A percentile compares a stretch with the other conserved stretches of the same genome.
Evolutionary conservation across 345 rosid genomes (phyloP).

Genomic region (Corymbia maculata): DNA sequence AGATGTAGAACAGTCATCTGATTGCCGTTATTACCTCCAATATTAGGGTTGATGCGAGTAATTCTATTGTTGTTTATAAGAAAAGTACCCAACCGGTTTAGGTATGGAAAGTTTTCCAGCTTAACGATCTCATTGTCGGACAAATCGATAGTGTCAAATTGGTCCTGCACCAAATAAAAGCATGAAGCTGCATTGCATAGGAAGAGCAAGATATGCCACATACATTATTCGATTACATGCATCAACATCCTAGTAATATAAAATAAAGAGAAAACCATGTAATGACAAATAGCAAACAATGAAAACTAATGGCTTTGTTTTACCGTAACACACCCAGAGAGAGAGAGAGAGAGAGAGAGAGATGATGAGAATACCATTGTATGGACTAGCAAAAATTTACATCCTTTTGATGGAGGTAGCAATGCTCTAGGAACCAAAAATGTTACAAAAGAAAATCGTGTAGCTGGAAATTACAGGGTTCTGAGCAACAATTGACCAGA

Average conservation of each 20-base stretch:
- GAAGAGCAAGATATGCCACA: background rate
- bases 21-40: conserved; percentile 50
- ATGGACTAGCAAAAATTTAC: background rate
- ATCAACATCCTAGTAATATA: background rate
- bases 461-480: background rate
- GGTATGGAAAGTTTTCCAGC: conserved; percentile 88
- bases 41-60: conserved; percentile 79
- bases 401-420: background rate
- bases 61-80: conserved; percentile 85
- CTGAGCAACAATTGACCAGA: background rate
- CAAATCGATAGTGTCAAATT: conserved; percentile 94
- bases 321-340: background rate
- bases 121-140: conserved; percentile 99
- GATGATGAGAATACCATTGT: background rate
- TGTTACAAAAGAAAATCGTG: background rate
- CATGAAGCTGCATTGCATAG: background rate
- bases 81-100: conserved; percentile 84
- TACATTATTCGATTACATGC: background rate
- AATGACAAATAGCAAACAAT: background rate
- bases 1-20: background rate
- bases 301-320: background rate
- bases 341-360: background rate
- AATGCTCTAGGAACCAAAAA: background rate
- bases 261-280: background rate
- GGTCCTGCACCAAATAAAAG: conserved; percentile 53